phyloP scores from a whole-genome alignment of 805 yeast genomes.

The Candida patagonica region DNA sequence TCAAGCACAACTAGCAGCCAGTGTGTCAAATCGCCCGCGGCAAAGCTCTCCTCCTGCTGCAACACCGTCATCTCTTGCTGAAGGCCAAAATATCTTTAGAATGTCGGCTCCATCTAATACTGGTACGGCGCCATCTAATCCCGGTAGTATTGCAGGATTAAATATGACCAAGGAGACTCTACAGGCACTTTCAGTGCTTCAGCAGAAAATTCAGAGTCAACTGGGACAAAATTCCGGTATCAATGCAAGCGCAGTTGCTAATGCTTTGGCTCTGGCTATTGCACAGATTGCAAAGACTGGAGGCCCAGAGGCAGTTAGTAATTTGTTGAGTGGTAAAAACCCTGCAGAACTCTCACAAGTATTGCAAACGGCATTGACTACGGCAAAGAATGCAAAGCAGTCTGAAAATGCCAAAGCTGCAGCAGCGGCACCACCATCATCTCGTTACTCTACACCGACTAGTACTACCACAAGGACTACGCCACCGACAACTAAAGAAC shows the following conservation, averaged over 20 bases:
- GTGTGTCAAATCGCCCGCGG: slow-evolving; percentile 8
- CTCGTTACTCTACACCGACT: slow-evolving; percentile 4
- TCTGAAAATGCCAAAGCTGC: neutral
- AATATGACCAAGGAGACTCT: slow-evolving; percentile 48
- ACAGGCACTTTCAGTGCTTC: slow-evolving; percentile 71
- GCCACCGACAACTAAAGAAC: neutral
- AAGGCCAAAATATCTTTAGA: slow-evolving; percentile 16
- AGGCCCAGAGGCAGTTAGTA: slow-evolving; percentile 18
- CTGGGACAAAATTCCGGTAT: slow-evolving; percentile 73
- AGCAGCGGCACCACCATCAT: neutral
- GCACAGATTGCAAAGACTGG: slow-evolving; percentile 72
- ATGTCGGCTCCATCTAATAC: slow-evolving; percentile 1
- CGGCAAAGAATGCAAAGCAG: slow-evolving; percentile 9
- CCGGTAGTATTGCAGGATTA: slow-evolving; percentile 10
- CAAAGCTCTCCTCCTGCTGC: slow-evolving; percentile 4
- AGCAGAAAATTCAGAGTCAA: slow-evolving; percentile 73
- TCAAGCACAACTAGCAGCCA: slow-evolving; percentile 16
- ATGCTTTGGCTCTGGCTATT: slow-evolving; percentile 86
- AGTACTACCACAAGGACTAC: slow-evolving; percentile 1
- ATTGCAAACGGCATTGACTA: slow-evolving; percentile 15
- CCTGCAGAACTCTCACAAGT: slow-evolving; percentile 19
- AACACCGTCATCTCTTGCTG: slow-evolving; percentile 16
- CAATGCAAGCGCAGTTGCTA: slow-evolving; percentile 76
- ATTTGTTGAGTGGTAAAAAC: slow-evolving; percentile 17
- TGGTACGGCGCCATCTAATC: slow-evolving; percentile 8